phyloP scores from a whole-genome alignment of 345 rosid species.

The Populus alba region DNA sequence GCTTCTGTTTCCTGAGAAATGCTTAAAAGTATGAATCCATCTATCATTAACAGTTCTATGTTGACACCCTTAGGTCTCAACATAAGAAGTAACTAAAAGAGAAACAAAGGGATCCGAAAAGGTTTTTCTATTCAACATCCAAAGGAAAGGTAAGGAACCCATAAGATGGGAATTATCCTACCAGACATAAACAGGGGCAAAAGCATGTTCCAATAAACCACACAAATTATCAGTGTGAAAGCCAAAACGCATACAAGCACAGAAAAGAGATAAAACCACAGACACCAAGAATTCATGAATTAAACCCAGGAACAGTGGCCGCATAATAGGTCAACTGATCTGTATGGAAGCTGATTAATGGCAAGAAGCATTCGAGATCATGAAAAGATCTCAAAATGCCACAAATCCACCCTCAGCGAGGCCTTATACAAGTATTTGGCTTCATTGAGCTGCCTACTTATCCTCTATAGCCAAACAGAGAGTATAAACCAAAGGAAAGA shows the following conservation, averaged over 20 bases:
- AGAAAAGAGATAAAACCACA: background rate
- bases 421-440: background rate
- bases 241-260: background rate
- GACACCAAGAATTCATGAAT: background rate
- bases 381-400: background rate
- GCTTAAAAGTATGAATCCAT: background rate
- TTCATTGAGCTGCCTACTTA: background rate
- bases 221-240: background rate
- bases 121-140: background rate
- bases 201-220: background rate
- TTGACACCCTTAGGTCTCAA: background rate
- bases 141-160: background rate
- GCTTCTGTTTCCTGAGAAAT: conserved; percentile 61
- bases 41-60: background rate
- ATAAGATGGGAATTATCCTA: background rate
- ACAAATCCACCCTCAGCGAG: background rate
- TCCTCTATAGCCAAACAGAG: background rate
- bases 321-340: background rate
- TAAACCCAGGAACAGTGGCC: background rate
- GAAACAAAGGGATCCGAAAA: background rate
- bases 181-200: background rate
- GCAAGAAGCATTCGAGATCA: background rate
- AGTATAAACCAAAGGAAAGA: background rate
- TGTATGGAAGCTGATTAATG: background rate
- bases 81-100: background rate